Conservation (phyloP, 371 early-diverging fungal species). For the Circinella umbellata region DNA sequence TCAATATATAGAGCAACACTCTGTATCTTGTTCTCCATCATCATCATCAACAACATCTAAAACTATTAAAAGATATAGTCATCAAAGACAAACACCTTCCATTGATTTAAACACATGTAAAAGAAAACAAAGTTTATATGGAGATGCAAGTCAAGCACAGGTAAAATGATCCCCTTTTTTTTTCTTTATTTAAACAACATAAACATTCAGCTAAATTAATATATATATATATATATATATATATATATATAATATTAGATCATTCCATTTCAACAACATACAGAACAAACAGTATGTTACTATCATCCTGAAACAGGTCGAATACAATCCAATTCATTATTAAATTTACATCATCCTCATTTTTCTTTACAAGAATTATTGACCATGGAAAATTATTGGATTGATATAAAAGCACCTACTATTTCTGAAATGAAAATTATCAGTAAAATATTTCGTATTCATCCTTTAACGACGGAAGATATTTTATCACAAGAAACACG, state of each 20-base stretch:
- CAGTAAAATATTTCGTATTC: conserved; percentile 67
- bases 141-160: conserved; percentile 30
- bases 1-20: background rate
- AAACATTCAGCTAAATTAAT: too few relatives aligned
- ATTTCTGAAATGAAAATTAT: conserved; percentile 77
- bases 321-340: conserved; percentile 24
- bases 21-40: too few relatives aligned
- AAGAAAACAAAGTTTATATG: conserved; percentile 38
- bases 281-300: conserved; percentile 21
- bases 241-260: background rate
- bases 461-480: conserved; percentile 92
- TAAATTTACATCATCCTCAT: conserved; percentile 24
- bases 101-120: conserved; percentile 22
- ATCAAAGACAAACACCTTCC: conserved; percentile 17
- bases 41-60: background rate
- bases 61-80: background rate
- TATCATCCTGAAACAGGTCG: conserved; percentile 49
- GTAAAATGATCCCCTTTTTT: background rate
- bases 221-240: too few relatives aligned
- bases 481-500: conserved; percentile 85
- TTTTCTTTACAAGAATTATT: conserved; percentile 49
- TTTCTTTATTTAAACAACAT: too few relatives aligned
- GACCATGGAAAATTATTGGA: conserved; percentile 79
- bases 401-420: conserved; percentile 85
- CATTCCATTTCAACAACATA: conserved; percentile 15